phyloP scores from a whole-genome alignment of 179 eudicot species.

The Corrigiola litoralis region DNA sequence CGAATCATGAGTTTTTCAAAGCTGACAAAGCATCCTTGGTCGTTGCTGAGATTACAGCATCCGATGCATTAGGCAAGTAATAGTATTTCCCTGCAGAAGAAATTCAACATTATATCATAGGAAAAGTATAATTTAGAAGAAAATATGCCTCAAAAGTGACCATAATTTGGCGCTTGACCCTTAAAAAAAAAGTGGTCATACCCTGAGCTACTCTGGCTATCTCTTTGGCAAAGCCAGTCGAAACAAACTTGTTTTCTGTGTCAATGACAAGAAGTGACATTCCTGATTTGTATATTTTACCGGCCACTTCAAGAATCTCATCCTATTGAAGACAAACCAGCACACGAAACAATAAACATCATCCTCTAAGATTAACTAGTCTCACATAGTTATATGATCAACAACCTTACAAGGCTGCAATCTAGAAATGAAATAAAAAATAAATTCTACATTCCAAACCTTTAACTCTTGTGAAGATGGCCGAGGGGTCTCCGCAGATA shows the following conservation, averaged over 20 bases:
- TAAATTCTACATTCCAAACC: slow-evolving; percentile 31
- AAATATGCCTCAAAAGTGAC: not conserved
- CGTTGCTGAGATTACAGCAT: slow-evolving; percentile 88
- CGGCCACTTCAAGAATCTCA: slow-evolving; percentile 97
- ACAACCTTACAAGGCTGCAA: not conserved
- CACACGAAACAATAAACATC: not conserved
- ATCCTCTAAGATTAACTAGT: too few species aligned
- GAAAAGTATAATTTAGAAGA: not conserved
- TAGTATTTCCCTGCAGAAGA: slow-evolving; percentile 80
- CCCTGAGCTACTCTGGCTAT: slow-evolving; percentile 97
- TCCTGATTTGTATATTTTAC: slow-evolving; percentile 88
- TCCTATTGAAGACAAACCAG: slow-evolving; percentile 42
- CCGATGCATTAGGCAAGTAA: slow-evolving; percentile 97
- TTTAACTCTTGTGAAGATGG: slow-evolving; percentile 83
- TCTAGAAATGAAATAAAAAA: not conserved
- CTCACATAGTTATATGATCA: not conserved
- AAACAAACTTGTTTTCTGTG: slow-evolving; percentile 96
- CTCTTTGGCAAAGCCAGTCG: slow-evolving; percentile 98
- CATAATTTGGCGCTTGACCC: too few species aligned
- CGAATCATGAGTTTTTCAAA: slow-evolving; percentile 59
- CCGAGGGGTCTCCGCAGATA: slow-evolving; percentile 57
- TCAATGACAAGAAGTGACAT: slow-evolving; percentile 97
- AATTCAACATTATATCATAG: not conserved
- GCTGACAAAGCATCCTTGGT: slow-evolving; percentile 79
- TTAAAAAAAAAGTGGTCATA: slow-evolving; percentile 34